Evolutionary conservation across 306 rosid species (phyloP).

Genomic region (Vachellia collinsii): DNA sequence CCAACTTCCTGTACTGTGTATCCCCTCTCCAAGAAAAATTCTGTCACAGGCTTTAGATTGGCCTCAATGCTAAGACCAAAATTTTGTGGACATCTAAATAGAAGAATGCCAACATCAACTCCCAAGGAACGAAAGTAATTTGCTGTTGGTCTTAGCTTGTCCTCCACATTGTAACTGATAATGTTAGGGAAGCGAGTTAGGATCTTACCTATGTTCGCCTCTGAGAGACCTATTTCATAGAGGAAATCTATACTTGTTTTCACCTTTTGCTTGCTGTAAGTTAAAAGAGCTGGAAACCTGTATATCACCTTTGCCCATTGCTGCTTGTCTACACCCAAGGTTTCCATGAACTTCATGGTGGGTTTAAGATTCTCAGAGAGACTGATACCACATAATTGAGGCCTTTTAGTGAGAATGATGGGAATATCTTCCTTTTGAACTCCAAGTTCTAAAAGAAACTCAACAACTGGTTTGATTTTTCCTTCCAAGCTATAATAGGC

Average conservation of each 20-base stretch:
- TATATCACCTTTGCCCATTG: conserved; percentile 92
- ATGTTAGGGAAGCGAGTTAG: conserved; percentile 82
- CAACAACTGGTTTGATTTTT: conserved; percentile 85
- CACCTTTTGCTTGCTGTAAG: conserved; percentile 81
- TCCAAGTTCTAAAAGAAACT: conserved; percentile 90
- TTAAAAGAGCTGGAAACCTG: conserved; percentile 83
- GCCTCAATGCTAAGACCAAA: conserved; percentile 87
- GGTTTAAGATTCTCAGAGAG: conserved; percentile 82
- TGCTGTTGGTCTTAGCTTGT: conserved; percentile 83
- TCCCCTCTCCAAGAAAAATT: conserved; percentile 76
- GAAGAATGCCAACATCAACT: conserved; percentile 77
- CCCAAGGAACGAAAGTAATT: conserved; percentile 75
- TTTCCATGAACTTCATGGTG: conserved; percentile 78
- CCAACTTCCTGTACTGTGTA: conserved; percentile 71
- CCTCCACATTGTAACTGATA: conserved; percentile 81
- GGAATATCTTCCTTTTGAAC: conserved; percentile 73
- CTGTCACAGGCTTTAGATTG: conserved; percentile 77
- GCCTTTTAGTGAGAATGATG: conserved; percentile 73
- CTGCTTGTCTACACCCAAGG: conserved; percentile 80
- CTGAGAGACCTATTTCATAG: conserved; percentile 70
- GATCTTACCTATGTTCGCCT: conserved; percentile 73
- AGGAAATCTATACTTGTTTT: conserved; percentile 62
- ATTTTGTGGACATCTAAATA: conserved; percentile 65
- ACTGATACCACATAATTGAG: conserved; percentile 94
- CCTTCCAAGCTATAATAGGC: conserved; percentile 90